Conservation (phyloP, 768 basidiomycete genomes). For the Hericium alpestre region DNA sequence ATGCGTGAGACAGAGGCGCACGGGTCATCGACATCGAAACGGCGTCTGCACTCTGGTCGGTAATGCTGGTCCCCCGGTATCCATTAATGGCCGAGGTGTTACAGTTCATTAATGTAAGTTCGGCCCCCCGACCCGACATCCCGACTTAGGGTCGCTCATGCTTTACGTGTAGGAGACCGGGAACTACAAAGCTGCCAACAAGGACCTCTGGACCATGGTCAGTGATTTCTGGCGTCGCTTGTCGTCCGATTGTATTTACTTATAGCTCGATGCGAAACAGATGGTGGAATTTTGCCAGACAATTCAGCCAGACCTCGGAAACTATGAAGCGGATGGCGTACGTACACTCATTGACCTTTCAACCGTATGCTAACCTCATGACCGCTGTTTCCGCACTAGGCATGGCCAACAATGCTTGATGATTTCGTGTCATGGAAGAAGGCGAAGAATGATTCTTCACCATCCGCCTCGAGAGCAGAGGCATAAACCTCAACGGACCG, state of each 20-base stretch:
- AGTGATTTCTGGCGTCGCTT: slow-evolving; percentile 11
- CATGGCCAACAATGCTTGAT: slow-evolving; percentile 77
- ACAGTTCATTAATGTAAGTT: slow-evolving; percentile 52
- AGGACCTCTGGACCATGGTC: slow-evolving; percentile 83
- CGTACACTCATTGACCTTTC: slow-evolving; percentile 18
- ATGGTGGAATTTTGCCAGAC: slow-evolving; percentile 68
- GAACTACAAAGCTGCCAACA: slow-evolving; percentile 68
- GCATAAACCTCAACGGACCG: background rate
- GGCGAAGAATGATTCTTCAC: slow-evolving; percentile 8
- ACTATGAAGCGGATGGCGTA: slow-evolving; percentile 73
- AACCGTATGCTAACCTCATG: background rate
- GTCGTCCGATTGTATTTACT: background rate
- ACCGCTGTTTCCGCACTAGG: slow-evolving; percentile 28
- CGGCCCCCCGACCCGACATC: background rate
- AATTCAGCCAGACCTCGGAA: slow-evolving; percentile 45
- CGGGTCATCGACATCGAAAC: slow-evolving; percentile 82
- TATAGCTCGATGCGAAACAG: slow-evolving; percentile 24
- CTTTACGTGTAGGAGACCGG: slow-evolving; percentile 29
- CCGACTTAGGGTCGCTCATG: background rate
- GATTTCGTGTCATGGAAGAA: slow-evolving; percentile 67
- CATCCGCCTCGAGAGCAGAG: background rate
- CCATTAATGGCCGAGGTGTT: slow-evolving; percentile 56
- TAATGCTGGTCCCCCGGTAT: slow-evolving; percentile 57
- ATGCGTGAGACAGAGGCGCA: slow-evolving; percentile 36
- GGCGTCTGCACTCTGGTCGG: slow-evolving; percentile 66